These are phyloP conservation scores for Microcyclospora tardicrescens DNA, from an alignment of 2,329 filamentous ascomycete genomes.

Conservation along the genomic window DNA sequence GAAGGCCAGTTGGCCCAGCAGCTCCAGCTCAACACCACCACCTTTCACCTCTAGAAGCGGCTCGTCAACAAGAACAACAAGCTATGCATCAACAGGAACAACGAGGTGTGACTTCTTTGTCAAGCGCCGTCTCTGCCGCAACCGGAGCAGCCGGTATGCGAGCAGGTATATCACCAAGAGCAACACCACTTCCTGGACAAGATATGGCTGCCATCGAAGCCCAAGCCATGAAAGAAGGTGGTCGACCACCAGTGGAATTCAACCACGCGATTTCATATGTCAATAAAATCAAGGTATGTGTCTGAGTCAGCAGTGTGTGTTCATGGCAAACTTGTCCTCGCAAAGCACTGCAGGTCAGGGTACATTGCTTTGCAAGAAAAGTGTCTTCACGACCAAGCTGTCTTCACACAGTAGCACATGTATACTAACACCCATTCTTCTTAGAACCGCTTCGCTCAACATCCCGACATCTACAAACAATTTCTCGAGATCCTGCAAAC, in stretches of 20 bases:
- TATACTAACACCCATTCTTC: slow-evolving; percentile 1
- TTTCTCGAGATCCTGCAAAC: slow-evolving; percentile 97
- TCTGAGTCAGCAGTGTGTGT: not conserved
- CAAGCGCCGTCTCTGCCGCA: slow-evolving; percentile 49
- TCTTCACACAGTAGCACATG: slow-evolving; percentile 1
- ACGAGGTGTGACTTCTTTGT: slow-evolving; percentile 51
- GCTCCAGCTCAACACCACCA: slow-evolving; percentile 18
- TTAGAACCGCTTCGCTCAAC: slow-evolving; percentile 93
- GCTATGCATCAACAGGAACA: slow-evolving; percentile 49
- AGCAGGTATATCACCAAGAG: slow-evolving; percentile 38
- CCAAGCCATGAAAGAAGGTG: slow-evolving; percentile 41
- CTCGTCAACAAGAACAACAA: slow-evolving; percentile 20
- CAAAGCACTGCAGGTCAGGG: not conserved
- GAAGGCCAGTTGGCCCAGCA: slow-evolving; percentile 29
- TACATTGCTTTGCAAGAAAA: not conserved
- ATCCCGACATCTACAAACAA: slow-evolving; percentile 98
- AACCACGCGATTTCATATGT: slow-evolving; percentile 99
- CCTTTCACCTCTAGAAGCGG: slow-evolving; percentile 17
- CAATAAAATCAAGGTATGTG: slow-evolving; percentile 91
- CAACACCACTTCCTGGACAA: slow-evolving; percentile 41
- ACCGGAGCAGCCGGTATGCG: slow-evolving; percentile 36
- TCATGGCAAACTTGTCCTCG: slow-evolving; percentile 1
- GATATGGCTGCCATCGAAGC: slow-evolving; percentile 39
- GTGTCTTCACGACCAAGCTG: no score
- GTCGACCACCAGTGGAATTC: slow-evolving; percentile 85